A percentile compares a stretch with the other conserved stretches of the same genome.
Conservation (phyloP, 805 yeast genomes). For the Citeromyces matritensis region DNA sequence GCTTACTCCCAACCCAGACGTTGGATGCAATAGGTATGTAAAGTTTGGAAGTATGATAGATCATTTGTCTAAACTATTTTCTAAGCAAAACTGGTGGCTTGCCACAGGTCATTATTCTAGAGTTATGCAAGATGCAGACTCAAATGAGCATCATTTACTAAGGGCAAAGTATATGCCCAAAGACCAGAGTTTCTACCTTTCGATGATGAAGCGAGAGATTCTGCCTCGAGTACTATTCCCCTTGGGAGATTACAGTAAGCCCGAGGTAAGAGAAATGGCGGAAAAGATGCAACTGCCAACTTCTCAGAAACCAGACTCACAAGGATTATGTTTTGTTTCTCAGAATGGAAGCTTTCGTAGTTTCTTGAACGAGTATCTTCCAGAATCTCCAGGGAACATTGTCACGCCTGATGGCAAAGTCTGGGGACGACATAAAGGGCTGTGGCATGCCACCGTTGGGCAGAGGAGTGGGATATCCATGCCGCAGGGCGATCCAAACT, state of each 20-base stretch:
- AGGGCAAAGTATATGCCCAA: slow-evolving; percentile 46
- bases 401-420: slow-evolving; percentile 58
- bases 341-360: slow-evolving; percentile 47
- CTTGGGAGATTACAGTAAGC: slow-evolving; percentile 63
- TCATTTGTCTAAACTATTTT: slow-evolving; percentile 26
- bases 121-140: slow-evolving; percentile 19
- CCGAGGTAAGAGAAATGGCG: slow-evolving; percentile 62
- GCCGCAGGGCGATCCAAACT: slow-evolving; percentile 79
- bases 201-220: slow-evolving; percentile 37
- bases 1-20: slow-evolving; percentile 88
- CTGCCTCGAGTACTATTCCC: slow-evolving; percentile 54
- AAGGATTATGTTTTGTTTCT: slow-evolving; percentile 85
- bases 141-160: slow-evolving; percentile 28
- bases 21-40: slow-evolving; percentile 70
- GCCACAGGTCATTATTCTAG: slow-evolving; percentile 82
- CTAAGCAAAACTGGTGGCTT: slow-evolving; percentile 49
- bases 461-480: slow-evolving; percentile 66
- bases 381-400: slow-evolving; percentile 63
- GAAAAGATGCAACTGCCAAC: slow-evolving; percentile 30
- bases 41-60: slow-evolving; percentile 74
- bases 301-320: slow-evolving; percentile 82
- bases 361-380: slow-evolving; percentile 63
- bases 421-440: slow-evolving; percentile 75
- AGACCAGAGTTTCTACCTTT: slow-evolving; percentile 86
- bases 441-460: slow-evolving; percentile 95